These are phyloP conservation scores for Wickerhamomyces subpelliculosus DNA, from an alignment of 805 yeast genomes.

Conservation along the genomic window DNA sequence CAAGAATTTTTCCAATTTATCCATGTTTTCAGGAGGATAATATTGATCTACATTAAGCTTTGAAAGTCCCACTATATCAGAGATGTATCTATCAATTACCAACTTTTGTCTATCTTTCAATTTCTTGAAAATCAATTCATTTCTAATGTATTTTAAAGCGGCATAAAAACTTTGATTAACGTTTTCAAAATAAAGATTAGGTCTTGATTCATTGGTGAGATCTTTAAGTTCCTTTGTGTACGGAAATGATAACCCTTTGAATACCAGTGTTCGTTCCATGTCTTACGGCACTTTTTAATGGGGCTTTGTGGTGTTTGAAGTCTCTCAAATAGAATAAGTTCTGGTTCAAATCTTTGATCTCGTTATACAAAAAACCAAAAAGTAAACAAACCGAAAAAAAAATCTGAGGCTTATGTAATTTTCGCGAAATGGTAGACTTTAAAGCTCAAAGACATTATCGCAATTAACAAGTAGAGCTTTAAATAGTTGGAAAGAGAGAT, in stretches of 20 bases:
- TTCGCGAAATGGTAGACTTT: too few species aligned
- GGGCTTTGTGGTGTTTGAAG: too few species aligned
- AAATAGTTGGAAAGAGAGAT: too few species aligned
- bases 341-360: too few species aligned
- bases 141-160: conserved; percentile 16
- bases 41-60: conserved; percentile 5
- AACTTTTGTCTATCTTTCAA: conserved; percentile 8
- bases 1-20: conserved; percentile 12
- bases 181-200: conserved; percentile 15
- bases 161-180: conserved; percentile 15
- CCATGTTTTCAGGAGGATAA: conserved; percentile 20
- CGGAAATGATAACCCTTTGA: conserved; percentile 14
- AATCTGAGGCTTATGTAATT: too few species aligned
- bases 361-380: too few species aligned
- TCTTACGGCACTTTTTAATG: neutral
- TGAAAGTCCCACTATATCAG: conserved; percentile 9
- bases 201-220: conserved; percentile 9
- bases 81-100: conserved; percentile 14
- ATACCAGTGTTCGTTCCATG: conserved; percentile 3
- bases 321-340: too few species aligned
- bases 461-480: too few species aligned
- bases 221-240: conserved; percentile 15
- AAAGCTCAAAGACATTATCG: too few species aligned
- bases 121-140: conserved; percentile 12
- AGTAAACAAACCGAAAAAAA: too few species aligned